Conservation (phyloP, 306 rosid genomes). For the Ormosia emarginata region DNA sequence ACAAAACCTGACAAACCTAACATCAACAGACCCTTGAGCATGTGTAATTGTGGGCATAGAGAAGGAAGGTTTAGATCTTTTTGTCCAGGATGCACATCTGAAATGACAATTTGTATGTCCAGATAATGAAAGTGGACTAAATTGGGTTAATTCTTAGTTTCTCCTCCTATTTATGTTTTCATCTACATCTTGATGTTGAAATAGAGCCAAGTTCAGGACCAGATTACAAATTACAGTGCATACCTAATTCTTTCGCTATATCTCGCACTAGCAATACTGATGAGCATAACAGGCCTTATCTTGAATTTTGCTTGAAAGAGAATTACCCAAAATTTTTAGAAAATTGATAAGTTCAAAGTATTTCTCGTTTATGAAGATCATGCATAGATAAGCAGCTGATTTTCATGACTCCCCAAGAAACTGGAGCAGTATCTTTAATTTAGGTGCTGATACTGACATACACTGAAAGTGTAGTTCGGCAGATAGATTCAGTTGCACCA, state of each 20-base stretch:
- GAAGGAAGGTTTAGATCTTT: not conserved
- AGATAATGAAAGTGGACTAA: not conserved
- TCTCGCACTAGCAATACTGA: not conserved
- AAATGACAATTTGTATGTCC: not conserved
- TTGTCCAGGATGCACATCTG: not conserved
- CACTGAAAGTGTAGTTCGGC: not conserved
- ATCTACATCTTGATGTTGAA: not conserved
- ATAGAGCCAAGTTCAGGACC: not conserved
- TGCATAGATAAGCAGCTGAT: not conserved
- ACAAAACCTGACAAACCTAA: not conserved
- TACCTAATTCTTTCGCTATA: not conserved
- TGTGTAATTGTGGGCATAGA: not conserved
- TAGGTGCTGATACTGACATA: not conserved
- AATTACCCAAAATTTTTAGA: not conserved
- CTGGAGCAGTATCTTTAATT: not conserved
- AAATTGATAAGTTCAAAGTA: not conserved
- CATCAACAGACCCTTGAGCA: not conserved
- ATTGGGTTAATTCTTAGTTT: not conserved
- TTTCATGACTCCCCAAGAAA: not conserved
- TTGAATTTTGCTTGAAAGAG: not conserved
- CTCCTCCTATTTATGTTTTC: not conserved
- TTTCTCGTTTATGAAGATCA: not conserved
- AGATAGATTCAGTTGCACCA: not conserved
- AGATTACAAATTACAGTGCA: not conserved
- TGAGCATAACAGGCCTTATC: not conserved